Evolutionary conservation across 495 filamentous ascomycete genomes (phyloP).

Genomic region (Umbilicaria muhlenbergii): DNA sequence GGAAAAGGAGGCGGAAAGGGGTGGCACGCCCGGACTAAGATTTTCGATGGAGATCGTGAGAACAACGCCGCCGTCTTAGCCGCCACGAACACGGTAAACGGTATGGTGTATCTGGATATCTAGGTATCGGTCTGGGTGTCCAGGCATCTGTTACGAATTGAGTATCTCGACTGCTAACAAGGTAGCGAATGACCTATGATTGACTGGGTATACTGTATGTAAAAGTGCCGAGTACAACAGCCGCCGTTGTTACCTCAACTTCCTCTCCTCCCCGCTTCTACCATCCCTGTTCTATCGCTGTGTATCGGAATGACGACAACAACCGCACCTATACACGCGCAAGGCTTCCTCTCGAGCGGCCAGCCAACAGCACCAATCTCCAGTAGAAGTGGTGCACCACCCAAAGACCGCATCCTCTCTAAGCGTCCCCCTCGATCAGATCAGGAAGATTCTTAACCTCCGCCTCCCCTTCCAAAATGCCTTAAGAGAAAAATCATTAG

Average conservation of each 20-base stretch:
- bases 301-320: no score
- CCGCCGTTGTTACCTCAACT: not conserved
- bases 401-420: not conserved
- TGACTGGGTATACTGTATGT: not conserved
- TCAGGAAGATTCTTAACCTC: slow-evolving; percentile 45
- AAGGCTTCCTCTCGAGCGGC: no score
- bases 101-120: not conserved
- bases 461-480: slow-evolving; percentile 39
- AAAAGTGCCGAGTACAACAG: not conserved
- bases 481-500: slow-evolving; percentile 9
- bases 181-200: not conserved
- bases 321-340: no score
- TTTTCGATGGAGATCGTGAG: no score
- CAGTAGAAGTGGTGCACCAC: no score
- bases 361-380: no score
- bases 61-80: no score
- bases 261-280: no score
- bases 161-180: not conserved
- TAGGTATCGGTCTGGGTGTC: not conserved
- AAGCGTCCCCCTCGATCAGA: slow-evolving; percentile 24
- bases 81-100: no score
- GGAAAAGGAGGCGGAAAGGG: not conserved
- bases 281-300: no score
- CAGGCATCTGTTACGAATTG: not conserved
- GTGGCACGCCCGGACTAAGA: not conserved